A percentile compares a stretch with the other conserved stretches of the same genome.
phyloP scores from a whole-genome alignment of 805 yeast genomes.

The Jamesozyma gamospora region DNA sequence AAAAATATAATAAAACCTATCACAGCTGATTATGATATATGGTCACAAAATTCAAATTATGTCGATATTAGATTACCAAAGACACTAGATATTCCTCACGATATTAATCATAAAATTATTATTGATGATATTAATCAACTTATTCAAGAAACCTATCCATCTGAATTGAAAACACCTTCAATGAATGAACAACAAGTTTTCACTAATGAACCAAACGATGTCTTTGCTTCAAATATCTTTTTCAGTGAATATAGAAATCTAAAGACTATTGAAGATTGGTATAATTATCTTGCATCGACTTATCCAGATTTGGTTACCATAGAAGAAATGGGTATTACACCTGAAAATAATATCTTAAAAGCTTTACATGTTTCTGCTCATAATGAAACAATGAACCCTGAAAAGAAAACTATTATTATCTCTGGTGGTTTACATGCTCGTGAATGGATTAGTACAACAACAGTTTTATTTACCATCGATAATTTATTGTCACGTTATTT shows the following conservation, averaged over 20 bases:
- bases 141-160: constrained; percentile 46
- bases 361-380: constrained; percentile 55
- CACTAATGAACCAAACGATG: constrained; percentile 7
- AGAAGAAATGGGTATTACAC: constrained; percentile 65
- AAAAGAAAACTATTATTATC: constrained; percentile 57
- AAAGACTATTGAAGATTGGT: constrained; percentile 63
- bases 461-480: constrained; percentile 49
- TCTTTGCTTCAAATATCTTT: constrained; percentile 37
- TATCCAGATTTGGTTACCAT: constrained; percentile 55
- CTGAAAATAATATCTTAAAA: constrained; percentile 60
- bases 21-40: constrained; percentile 29
- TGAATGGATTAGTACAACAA: constrained; percentile 76
- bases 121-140: constrained; percentile 50
- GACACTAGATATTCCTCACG: constrained; percentile 9
- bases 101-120: constrained; percentile 29
- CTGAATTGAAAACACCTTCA: neutral
- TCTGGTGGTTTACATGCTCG: constrained; percentile 85
- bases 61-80: constrained; percentile 36
- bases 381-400: constrained; percentile 30
- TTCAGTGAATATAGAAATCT: constrained; percentile 62
- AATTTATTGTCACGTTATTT: constrained; percentile 41
- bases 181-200: constrained; percentile 3
- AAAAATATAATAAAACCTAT: constrained; percentile 7
- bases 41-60: constrained; percentile 42
- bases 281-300: constrained; percentile 46